phyloP scores from a whole-genome alignment of 768 basidiomycete genomes.

The Lactifluus piperatus region DNA sequence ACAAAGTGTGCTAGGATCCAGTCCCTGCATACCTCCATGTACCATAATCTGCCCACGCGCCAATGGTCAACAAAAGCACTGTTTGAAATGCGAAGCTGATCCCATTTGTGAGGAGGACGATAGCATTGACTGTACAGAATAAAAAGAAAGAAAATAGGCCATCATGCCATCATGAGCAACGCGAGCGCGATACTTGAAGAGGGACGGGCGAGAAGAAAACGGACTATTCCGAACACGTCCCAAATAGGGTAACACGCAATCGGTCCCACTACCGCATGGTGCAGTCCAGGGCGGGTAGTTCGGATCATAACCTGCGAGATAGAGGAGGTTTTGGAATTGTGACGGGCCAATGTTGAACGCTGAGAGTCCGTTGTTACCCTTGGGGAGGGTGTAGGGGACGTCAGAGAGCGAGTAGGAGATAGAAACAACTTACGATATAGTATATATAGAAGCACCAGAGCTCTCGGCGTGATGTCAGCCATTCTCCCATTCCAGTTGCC shows the following conservation, averaged over 20 bases:
- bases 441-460: conserved; percentile 56
- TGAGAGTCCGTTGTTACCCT: conserved; percentile 61
- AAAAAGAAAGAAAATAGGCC: neutral
- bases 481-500: neutral
- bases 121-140: conserved; percentile 51
- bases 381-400: no score
- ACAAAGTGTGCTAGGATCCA: neutral
- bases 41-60: conserved; percentile 81
- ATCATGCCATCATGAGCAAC: neutral
- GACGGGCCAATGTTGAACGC: conserved; percentile 69
- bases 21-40: conserved; percentile 47
- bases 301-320: conserved; percentile 65
- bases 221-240: conserved; percentile 51
- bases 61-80: conserved; percentile 51
- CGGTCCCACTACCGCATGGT: conserved; percentile 40
- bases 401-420: neutral
- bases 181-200: neutral
- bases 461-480: conserved; percentile 21
- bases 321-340: conserved; percentile 67
- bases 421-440: conserved; percentile 33
- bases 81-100: conserved; percentile 75
- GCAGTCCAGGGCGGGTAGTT: conserved; percentile 43
- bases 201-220: conserved; percentile 21
- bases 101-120: conserved; percentile 71
- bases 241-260: conserved; percentile 59